Base-by-base conservation (phyloP, 257 asterid genomes). In the Forsythia suspensa region DNA sequence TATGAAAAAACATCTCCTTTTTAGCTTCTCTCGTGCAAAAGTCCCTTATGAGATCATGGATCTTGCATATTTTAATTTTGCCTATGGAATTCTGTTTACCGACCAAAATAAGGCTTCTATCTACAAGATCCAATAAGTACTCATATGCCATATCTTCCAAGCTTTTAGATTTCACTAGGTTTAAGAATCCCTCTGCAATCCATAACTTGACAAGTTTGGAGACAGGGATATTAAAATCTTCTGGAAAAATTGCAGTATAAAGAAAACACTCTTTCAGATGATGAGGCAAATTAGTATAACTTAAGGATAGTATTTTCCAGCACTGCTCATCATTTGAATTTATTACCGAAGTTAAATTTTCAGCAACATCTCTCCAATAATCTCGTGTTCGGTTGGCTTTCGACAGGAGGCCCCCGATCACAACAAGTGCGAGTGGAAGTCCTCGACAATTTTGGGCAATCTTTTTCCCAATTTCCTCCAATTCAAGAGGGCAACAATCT, bases 11-110 rank as follows among this genome's bases (percentile, higher is more conserved):
- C 4, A 16, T 43, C 16, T 76, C 66, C 24, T 24, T 24, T 15
- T 65, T n/a, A 24, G 80, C 80, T 76, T 77, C 66, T 68, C 4
- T 37, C 40, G 41, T 68, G 41, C 80, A 77, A 18, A 77, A 37
- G 21, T 69, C 55, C 38, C 71, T 71, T 37, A 69, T 16, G 8
- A 69, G 21, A 46, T 69, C 70, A 69, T 77, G 76, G 11, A 77
- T 36, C 24, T 21, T 69, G 21, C 80, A 77, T 9, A 55, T 8
- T 34, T 77, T 70, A 42, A 70, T 77, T 77, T 69, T 67, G 13
- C 80, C 76, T 5, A 16, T 13, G n/a, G 12, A 68, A 36, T 65
- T 77, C 46, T 48, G 41, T 70, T 77, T 51, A 46, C 44, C 37
- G 38, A 74, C 70, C 9, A 74, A 39, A 21, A 74, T 18, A 36